Evolutionary conservation across 1,139 yeast genomes (phyloP).

Genomic region (Scheffersomyces cryptocercus): DNA sequence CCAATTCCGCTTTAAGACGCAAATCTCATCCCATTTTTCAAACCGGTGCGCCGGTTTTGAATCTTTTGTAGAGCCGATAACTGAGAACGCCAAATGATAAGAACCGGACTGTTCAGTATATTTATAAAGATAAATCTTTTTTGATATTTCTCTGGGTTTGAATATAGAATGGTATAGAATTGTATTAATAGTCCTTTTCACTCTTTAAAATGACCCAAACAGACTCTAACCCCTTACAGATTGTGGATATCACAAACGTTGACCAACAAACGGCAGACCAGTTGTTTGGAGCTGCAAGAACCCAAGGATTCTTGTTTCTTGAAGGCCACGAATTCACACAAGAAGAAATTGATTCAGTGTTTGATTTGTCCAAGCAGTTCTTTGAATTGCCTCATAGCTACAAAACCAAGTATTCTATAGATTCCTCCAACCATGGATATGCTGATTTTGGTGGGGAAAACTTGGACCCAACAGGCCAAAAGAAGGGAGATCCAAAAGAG

Average conservation of each 20-base stretch:
- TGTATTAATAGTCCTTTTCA: no score
- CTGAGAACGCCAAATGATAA: no score
- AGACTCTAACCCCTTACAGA: slow-evolving; percentile 40
- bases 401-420: slow-evolving; percentile 50
- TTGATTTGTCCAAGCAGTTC: slow-evolving; percentile 54
- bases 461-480: slow-evolving; percentile 52
- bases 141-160: no score
- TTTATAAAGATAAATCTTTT: no score
- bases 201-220: background rate
- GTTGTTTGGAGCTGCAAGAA: slow-evolving; percentile 62
- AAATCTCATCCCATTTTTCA: no score
- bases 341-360: slow-evolving; percentile 56
- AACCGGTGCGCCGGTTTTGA: no score
- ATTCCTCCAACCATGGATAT: slow-evolving; percentile 61
- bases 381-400: slow-evolving; percentile 53
- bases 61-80: no score
- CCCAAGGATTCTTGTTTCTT: slow-evolving; percentile 70
- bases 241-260: slow-evolving; percentile 56
- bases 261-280: slow-evolving; percentile 47
- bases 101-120: no score
- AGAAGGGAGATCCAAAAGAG: slow-evolving; percentile 63
- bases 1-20: no score
- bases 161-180: no score
- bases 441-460: slow-evolving; percentile 62
- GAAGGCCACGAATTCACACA: slow-evolving; percentile 71